These are phyloP conservation scores for Penicillium italicum DNA, from an alignment of 2,329 filamentous ascomycete genomes.

Conservation along the genomic window DNA sequence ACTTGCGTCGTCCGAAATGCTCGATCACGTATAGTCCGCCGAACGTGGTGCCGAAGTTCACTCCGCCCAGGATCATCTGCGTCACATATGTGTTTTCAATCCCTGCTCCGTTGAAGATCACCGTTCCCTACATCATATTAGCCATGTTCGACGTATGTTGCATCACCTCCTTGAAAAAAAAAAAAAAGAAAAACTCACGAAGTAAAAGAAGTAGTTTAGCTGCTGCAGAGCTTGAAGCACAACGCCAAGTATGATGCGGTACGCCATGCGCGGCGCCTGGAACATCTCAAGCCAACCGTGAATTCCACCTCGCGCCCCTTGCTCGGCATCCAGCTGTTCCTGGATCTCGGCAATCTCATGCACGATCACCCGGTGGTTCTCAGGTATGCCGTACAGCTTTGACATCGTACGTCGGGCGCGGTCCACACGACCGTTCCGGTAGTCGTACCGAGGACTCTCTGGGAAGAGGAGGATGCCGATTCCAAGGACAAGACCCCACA, in stretches of 20 bases:
- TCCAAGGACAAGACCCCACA: slow-evolving; percentile 54
- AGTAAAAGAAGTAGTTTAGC: slow-evolving; percentile 54
- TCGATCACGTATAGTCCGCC: slow-evolving; percentile 67
- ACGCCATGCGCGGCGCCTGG: slow-evolving; percentile 45
- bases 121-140: slow-evolving; percentile 50
- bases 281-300: slow-evolving; percentile 43
- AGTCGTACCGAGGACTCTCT: slow-evolving; percentile 57
- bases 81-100: slow-evolving; percentile 61
- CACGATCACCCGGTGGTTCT: slow-evolving; percentile 52
- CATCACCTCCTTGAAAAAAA: too few relatives aligned
- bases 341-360: slow-evolving; percentile 57
- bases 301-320: slow-evolving; percentile 23
- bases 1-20: slow-evolving; percentile 63
- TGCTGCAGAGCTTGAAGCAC: slow-evolving; percentile 45
- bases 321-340: slow-evolving; percentile 54
- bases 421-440: slow-evolving; percentile 53
- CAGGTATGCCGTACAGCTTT: slow-evolving; percentile 52
- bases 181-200: slow-evolving; percentile 34
- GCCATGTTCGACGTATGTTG: neutral
- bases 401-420: slow-evolving; percentile 52
- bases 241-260: slow-evolving; percentile 43
- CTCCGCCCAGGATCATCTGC: slow-evolving; percentile 63
- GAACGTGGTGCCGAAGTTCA: slow-evolving; percentile 66
- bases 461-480: slow-evolving; percentile 54
- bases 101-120: slow-evolving; percentile 59